Conservation (phyloP, 108 stramenopile genomes). For the Nitzschia sp. region DNA sequence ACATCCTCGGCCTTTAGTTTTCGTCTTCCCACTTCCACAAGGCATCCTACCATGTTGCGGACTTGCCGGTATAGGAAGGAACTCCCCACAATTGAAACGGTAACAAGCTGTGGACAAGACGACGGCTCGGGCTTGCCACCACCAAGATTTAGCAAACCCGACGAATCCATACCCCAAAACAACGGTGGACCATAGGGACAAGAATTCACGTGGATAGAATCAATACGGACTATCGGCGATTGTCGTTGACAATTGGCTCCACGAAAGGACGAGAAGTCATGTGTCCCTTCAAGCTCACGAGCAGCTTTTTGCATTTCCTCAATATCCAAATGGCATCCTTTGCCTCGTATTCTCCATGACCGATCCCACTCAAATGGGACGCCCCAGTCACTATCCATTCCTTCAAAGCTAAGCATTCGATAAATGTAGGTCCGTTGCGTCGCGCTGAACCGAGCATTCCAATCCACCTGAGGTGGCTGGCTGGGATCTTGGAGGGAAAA, state of each 20-base stretch:
- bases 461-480: constrained; percentile 55
- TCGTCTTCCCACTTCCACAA: constrained; percentile 71
- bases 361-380: constrained; percentile 76
- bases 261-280: constrained; percentile 84
- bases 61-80: constrained; percentile 85
- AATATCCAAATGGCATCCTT: constrained; percentile 41
- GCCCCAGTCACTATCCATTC: constrained; percentile 26
- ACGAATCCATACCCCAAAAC: constrained; percentile 5
- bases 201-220: constrained; percentile 39
- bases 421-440: constrained; percentile 78
- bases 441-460: constrained; percentile 84
- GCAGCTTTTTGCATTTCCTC: constrained; percentile 73
- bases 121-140: neutral
- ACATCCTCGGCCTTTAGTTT: constrained; percentile 49
- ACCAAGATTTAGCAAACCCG: neutral
- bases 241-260: constrained; percentile 62
- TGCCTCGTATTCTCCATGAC: constrained; percentile 58
- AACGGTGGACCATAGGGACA: constrained; percentile 28
- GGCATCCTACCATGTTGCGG: constrained; percentile 76
- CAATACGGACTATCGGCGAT: constrained; percentile 67
- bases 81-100: constrained; percentile 65
- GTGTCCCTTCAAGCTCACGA: constrained; percentile 57
- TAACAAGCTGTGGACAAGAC: constrained; percentile 44
- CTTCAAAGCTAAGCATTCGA: constrained; percentile 54
- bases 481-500: constrained; percentile 23